Conservation (phyloP, 805 yeast species). For the Cyberlindnera saturnus region DNA sequence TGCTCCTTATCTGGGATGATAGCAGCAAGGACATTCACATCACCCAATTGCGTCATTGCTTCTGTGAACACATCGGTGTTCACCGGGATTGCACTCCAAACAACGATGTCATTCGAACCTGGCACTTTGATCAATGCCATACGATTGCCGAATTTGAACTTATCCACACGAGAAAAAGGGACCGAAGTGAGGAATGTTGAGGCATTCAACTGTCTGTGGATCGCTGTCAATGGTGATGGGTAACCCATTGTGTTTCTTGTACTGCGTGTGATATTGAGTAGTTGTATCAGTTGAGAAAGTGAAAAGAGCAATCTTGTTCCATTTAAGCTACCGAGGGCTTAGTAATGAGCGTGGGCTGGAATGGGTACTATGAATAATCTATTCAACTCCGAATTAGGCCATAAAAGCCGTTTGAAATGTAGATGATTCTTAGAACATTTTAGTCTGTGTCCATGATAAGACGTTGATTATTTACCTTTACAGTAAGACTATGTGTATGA, state of each 20-base stretch:
- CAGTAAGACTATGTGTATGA: too few relatives aligned
- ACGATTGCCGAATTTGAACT: constrained; percentile 32
- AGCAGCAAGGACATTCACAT: constrained; percentile 38
- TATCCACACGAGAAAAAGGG: constrained; percentile 25
- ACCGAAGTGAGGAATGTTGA: constrained; percentile 30
- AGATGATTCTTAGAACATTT: too few relatives aligned
- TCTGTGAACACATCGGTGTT: constrained; percentile 35
- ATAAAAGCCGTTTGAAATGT: too few relatives aligned
- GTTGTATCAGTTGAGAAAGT: neutral
- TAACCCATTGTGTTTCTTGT: constrained; percentile 29
- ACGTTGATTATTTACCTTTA: too few relatives aligned
- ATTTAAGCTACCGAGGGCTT: too few relatives aligned
- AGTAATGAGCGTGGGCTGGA: too few relatives aligned
- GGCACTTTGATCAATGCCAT: constrained; percentile 30
- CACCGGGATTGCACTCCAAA: constrained; percentile 58
- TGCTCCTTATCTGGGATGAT: constrained; percentile 63
- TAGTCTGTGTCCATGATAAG: too few relatives aligned
- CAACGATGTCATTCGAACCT: constrained; percentile 27
- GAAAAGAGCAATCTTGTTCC: too few relatives aligned
- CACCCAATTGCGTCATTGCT: constrained; percentile 32
- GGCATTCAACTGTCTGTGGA: constrained; percentile 29
- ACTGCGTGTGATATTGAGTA: neutral
- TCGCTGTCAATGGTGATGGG: constrained; percentile 33
- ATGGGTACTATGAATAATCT: too few relatives aligned
- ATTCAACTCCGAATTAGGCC: too few relatives aligned